phyloP scores from a whole-genome alignment of 139 green algal species.

The Eudorina sp. region DNA sequence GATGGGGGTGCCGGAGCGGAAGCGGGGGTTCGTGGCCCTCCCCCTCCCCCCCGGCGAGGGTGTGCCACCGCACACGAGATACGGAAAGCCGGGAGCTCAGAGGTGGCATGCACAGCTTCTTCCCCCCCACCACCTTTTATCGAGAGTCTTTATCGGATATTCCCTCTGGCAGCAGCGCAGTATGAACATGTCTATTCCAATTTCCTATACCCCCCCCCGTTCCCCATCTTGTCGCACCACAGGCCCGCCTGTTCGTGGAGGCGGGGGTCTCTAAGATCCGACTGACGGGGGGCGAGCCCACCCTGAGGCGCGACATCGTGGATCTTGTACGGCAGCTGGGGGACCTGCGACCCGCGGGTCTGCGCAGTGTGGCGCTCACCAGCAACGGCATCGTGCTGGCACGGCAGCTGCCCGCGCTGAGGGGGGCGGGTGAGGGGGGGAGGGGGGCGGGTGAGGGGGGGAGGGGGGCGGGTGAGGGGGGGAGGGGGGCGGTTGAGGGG shows the following conservation, averaged over 20 bases:
- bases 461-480: background rate
- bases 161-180: too few relatives aligned
- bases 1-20: too few relatives aligned
- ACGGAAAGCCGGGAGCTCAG: too few relatives aligned
- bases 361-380: constrained; percentile 90
- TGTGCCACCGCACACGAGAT: too few relatives aligned
- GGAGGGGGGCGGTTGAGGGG: too few relatives aligned
- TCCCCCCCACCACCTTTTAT: too few relatives aligned
- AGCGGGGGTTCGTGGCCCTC: too few relatives aligned
- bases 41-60: too few relatives aligned
- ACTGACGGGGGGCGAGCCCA: constrained; percentile 98
- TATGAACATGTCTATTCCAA: too few relatives aligned
- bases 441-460: background rate
- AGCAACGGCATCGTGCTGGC: constrained; percentile 94
- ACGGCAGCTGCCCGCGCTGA: constrained; percentile 74
- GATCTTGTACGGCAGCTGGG: constrained; percentile 75
- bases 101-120: too few relatives aligned
- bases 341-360: constrained; percentile 55
- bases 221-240: background rate
- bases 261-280: constrained; percentile 95
- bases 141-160: too few relatives aligned
- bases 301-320: constrained; percentile 89
- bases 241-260: constrained; percentile 86
- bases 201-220: constrained; percentile 4
- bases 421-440: constrained; percentile 42